Conservation (phyloP, 2,329 filamentous ascomycete species). For the Aspergillus felis region DNA sequence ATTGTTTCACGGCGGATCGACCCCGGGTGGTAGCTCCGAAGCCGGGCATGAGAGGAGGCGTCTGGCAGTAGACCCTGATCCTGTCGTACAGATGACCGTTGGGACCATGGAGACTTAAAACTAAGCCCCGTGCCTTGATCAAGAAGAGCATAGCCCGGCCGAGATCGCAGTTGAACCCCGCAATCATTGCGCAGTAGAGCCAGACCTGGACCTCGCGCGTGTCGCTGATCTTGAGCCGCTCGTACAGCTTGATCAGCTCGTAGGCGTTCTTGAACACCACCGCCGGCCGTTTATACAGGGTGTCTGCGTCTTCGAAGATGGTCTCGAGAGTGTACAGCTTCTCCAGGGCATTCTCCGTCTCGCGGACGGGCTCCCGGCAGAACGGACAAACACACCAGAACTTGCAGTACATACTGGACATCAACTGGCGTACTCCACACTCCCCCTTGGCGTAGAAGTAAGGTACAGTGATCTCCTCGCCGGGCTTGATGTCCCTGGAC, state of each 20-base stretch:
- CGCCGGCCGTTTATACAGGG: slow-evolving; percentile 12
- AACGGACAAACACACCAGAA: slow-evolving; percentile 24
- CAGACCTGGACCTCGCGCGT: slow-evolving; percentile 12
- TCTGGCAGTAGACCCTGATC: slow-evolving; percentile 4
- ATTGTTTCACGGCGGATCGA: slow-evolving; percentile 6
- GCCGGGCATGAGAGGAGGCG: slow-evolving; percentile 8
- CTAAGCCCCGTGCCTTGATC: slow-evolving; percentile 8
- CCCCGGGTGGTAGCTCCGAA: slow-evolving; percentile 15
- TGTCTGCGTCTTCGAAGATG: not conserved
- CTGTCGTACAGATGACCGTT: slow-evolving; percentile 5
- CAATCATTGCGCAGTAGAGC: slow-evolving; percentile 21
- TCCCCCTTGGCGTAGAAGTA: slow-evolving; percentile 13
- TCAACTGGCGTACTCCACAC: slow-evolving; percentile 6
- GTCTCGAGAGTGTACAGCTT: slow-evolving; percentile 5
- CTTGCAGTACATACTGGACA: slow-evolving; percentile 9
- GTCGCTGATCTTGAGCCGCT: slow-evolving; percentile 8
- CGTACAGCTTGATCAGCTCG: slow-evolving; percentile 4
- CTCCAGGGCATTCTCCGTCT: slow-evolving; percentile 12
- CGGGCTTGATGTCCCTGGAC: slow-evolving; percentile 14
- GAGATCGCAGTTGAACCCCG: slow-evolving; percentile 20
- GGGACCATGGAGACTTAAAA: slow-evolving; percentile 9
- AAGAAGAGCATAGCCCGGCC: slow-evolving; percentile 20
- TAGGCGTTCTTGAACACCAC: slow-evolving; percentile 9
- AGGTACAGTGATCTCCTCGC: slow-evolving; percentile 23
- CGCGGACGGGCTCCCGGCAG: slow-evolving; percentile 11